Conservation (phyloP, 169 alveolate species). For the Plasmodium knowlesi region DNA sequence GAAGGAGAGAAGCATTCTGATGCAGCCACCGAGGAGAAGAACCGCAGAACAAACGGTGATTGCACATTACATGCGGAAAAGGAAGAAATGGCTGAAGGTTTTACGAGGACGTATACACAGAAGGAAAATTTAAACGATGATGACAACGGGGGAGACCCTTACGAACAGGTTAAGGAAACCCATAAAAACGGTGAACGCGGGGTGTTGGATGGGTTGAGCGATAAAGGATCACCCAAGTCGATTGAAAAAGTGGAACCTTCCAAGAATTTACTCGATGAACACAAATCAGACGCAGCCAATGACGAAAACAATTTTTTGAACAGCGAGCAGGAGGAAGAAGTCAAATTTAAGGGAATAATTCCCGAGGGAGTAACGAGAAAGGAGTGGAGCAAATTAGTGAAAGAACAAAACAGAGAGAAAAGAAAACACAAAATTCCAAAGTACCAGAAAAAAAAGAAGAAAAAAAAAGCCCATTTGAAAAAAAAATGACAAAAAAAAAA, state of each 20-base stretch:
- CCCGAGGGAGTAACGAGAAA: constrained; percentile 87
- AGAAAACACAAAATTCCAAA: constrained; percentile 87
- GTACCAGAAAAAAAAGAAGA: constrained; percentile 86
- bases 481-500: constrained; percentile 25
- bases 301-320: neutral
- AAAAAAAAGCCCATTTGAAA: constrained; percentile 72
- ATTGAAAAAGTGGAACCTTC: neutral
- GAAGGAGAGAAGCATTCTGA: neutral
- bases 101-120: neutral
- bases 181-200: neutral
- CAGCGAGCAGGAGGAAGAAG: constrained; percentile 43
- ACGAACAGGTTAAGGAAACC: neutral
- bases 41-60: neutral
- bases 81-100: neutral
- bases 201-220: constrained; percentile 13
- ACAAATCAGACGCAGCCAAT: neutral
- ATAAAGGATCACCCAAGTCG: neutral
- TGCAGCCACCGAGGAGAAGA: neutral
- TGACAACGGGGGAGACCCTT: neutral
- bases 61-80: neutral
- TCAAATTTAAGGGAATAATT: constrained; percentile 84
- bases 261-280: constrained; percentile 14
- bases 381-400: constrained; percentile 89
- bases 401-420: constrained; percentile 85
- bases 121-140: neutral